Conservation (phyloP, 208 protist genomes). For the Naegleria gruberi region DNA sequence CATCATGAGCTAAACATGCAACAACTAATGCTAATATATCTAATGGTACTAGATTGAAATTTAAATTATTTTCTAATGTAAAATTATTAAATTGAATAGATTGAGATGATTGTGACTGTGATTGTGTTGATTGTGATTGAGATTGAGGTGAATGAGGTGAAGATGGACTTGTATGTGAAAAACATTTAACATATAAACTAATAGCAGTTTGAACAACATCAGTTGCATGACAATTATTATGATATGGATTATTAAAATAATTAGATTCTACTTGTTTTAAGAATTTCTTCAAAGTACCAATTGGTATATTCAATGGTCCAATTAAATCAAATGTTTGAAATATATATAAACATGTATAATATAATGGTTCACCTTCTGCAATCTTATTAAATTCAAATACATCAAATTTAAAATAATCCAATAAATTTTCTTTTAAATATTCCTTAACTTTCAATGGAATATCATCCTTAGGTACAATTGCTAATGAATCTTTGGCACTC, state of each 20-base stretch:
- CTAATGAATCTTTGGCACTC: too few species aligned
- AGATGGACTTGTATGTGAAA: too few species aligned
- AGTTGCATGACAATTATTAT: constrained; percentile 31
- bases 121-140: too few species aligned
- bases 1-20: constrained; percentile 28
- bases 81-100: too few species aligned
- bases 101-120: too few species aligned
- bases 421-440: too few species aligned
- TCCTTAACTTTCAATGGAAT: background rate
- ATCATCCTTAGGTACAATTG: background rate
- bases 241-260: constrained; percentile 34
- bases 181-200: background rate
- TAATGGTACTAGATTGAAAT: background rate
- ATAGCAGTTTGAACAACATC: constrained; percentile 25
- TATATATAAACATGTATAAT: constrained; percentile 69
- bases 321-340: constrained; percentile 72
- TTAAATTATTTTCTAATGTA: background rate
- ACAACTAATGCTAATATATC: constrained; percentile 28
- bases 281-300: constrained; percentile 31
- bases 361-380: constrained; percentile 51
- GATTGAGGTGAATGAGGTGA: too few species aligned
- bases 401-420: background rate
- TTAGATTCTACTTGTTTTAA: background rate
- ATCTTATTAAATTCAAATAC: constrained; percentile 16
- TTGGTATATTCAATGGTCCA: constrained; percentile 61